Evolutionary conservation across 768 basidiomycete species (phyloP), one percentile per base, ranked within the genome.

Genomic region (Collybiopsis confluens): DNA sequence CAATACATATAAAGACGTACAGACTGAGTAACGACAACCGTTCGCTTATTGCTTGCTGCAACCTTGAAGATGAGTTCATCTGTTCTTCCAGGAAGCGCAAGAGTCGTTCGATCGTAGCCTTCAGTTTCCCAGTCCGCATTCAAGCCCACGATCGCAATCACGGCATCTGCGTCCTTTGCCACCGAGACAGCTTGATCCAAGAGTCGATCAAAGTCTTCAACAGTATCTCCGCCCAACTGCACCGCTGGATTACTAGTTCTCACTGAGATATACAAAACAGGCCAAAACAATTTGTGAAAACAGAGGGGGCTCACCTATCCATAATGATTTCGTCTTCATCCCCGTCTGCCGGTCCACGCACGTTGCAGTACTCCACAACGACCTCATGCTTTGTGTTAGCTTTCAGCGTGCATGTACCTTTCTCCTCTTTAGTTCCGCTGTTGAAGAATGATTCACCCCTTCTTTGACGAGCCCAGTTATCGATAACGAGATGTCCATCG

Each of bases 91-190:
- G 90, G 90, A 24, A 92, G 76, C 4, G 77, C 81, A 45, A 88
- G 65, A 2, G 85, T 86, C 21, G 76, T 80, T 40, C 87, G 71
- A 57, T 90, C 88, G 58, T 85, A 83, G 8, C 86, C 85, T 59
- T 89, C 88, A 2, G 85, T 81, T 65, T 93, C 92, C 85, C 88
- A 92, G 61, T 92, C 90, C 0, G 77, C 77, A 61, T 89, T 92
- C 51, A 91, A 70, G 1, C 91, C 91, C 30, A 92, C 83, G 38
- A 93, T 73, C 3, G 87, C 86, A 55, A 91, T 78, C 38, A 82
- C 86, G 0, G 73, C 81, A 60, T 92, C 90, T 1, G 88, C 86
- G 23, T 83, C 82, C 60, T 76, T 74, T 1, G 90, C 88, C 9
- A 88, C 61, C 53, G 76, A 59, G 40, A 90, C 82, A 6, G 90